phyloP scores from a whole-genome alignment of 148 eudicot genomes.

The Vaccinium macrocarpon region DNA sequence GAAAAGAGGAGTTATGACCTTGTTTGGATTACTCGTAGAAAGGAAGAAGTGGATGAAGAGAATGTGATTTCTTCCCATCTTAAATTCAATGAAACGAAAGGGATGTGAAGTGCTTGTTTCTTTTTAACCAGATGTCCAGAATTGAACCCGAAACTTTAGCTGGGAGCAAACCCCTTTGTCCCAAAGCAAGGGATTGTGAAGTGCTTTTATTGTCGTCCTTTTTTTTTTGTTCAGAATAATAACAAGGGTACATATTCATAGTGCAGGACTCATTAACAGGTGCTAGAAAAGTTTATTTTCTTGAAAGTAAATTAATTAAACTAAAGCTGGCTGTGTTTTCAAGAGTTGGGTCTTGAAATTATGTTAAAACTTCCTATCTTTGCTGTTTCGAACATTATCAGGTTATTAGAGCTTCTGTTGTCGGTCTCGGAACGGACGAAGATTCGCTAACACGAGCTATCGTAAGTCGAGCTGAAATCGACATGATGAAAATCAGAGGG shows the following conservation, averaged over 20 bases:
- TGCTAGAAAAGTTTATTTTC: neutral
- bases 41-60: neutral
- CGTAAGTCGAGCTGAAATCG: constrained; percentile 76
- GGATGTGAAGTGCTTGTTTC: neutral
- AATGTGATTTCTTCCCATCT: neutral
- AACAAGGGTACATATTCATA: neutral
- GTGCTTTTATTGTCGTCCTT: neutral
- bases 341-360: neutral
- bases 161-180: too few relatives aligned
- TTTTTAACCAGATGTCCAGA: too few relatives aligned
- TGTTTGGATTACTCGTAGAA: neutral
- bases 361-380: neutral
- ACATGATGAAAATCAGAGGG: constrained; percentile 57
- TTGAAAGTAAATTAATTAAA: neutral
- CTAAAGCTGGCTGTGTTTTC: neutral
- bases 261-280: neutral
- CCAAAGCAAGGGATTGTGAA: too few relatives aligned
- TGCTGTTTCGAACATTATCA: constrained; percentile 18
- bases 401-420: constrained; percentile 58
- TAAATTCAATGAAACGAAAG: neutral
- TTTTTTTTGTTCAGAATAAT: neutral
- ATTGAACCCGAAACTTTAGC: too few relatives aligned
- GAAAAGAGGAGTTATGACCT: neutral
- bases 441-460: constrained; percentile 71
- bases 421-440: constrained; percentile 81